A percentile compares a stretch with the other conserved stretches of the same genome.
Evolutionary conservation across 1,139 yeast species (phyloP).

Genomic region (Geotrichum siamense): DNA sequence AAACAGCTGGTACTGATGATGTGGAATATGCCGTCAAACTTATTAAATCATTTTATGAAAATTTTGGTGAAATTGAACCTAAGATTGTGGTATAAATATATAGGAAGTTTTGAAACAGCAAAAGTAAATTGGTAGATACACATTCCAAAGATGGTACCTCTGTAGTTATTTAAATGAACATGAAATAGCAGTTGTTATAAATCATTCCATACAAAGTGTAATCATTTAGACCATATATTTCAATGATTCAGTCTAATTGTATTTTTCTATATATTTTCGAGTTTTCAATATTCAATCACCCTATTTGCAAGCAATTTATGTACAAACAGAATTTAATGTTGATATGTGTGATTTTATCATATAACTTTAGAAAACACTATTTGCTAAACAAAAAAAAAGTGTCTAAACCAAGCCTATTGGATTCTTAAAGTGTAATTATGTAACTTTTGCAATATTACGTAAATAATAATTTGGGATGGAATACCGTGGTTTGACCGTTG

Average conservation of each 20-base stretch:
- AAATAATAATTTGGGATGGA: too few relatives aligned
- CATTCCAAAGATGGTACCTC: not conserved
- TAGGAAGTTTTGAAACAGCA: too few relatives aligned
- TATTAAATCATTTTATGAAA: constrained; percentile 49
- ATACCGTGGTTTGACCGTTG: too few relatives aligned
- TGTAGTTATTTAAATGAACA: not conserved
- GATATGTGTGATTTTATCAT: not conserved
- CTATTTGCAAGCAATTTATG: too few relatives aligned
- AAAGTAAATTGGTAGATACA: too few relatives aligned
- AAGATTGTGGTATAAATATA: constrained; percentile 5
- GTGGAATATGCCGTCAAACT: constrained; percentile 54
- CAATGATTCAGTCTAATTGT: too few relatives aligned
- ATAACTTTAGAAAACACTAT: too few relatives aligned
- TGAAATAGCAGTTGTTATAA: not conserved
- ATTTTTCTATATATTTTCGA: not conserved
- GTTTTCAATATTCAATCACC: not conserved
- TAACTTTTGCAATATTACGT: too few relatives aligned
- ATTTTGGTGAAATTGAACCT: constrained; percentile 4
- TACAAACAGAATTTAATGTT: not conserved
- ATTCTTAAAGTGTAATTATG: too few relatives aligned
- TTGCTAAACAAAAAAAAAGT: too few relatives aligned
- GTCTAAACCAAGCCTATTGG: too few relatives aligned
- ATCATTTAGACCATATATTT: not conserved
- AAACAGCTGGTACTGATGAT: constrained; percentile 82
- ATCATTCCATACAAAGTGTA: not conserved